phyloP scores from a whole-genome alignment of 371 early-diverging fungal species.

The Mucor saturninus region DNA sequence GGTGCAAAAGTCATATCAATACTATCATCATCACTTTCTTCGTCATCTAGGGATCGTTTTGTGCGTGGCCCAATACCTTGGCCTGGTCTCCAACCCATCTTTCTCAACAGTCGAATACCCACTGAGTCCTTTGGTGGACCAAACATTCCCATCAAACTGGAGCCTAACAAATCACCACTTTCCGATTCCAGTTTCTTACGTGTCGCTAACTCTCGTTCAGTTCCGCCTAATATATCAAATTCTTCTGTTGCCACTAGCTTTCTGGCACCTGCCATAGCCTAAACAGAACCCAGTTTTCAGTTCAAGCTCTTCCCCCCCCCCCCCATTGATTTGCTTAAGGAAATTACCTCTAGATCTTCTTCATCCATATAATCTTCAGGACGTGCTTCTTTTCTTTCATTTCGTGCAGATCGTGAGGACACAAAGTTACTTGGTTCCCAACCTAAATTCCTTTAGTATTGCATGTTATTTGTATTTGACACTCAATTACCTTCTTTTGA shows the following conservation, averaged over 20 bases:
- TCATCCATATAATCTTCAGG: constrained; percentile 95
- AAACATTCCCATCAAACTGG: constrained; percentile 52
- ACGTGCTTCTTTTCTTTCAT: constrained; percentile 43
- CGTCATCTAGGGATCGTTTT: constrained; percentile 35
- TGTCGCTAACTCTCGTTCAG: constrained; percentile 62
- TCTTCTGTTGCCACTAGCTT: constrained; percentile 69
- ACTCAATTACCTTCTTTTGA: constrained; percentile 84
- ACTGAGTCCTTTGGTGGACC: constrained; percentile 68
- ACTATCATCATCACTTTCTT: constrained; percentile 15
- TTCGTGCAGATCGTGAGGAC: constrained; percentile 62
- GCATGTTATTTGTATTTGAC: background rate
- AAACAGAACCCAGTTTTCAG: background rate
- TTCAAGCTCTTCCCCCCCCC: background rate
- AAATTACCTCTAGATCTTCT: constrained; percentile 75
- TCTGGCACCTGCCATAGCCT: constrained; percentile 56
- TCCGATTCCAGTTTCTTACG: constrained; percentile 53
- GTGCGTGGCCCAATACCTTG: constrained; percentile 82
- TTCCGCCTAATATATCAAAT: constrained; percentile 71
- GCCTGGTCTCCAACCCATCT: constrained; percentile 88
- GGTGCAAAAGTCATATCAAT: constrained; percentile 71
- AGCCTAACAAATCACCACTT: constrained; percentile 42
- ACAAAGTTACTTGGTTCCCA: constrained; percentile 79
- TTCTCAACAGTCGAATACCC: constrained; percentile 65
- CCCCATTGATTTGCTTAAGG: background rate
- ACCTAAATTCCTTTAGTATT: constrained; percentile 46